These are phyloP conservation scores for Ehretia macrophylla DNA, from an alignment of 257 asterid genomes.

Conservation along the genomic window DNA sequence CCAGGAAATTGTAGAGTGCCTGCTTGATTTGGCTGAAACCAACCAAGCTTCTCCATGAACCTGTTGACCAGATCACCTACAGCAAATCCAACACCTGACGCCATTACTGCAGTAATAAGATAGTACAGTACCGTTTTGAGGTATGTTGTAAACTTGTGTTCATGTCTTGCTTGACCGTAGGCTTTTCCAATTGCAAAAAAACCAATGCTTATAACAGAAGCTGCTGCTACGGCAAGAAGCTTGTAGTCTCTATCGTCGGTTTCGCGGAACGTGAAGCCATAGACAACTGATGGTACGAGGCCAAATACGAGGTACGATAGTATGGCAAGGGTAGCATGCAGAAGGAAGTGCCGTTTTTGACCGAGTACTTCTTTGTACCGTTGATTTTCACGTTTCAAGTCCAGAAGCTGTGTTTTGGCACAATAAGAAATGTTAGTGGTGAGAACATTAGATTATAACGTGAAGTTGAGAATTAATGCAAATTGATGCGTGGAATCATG, in stretches of 20 bases:
- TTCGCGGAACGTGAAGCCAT: constrained; percentile 46
- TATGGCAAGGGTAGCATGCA: constrained; percentile 42
- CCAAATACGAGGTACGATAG: constrained; percentile 55
- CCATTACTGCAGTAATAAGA: constrained; percentile 27
- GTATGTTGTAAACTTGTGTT: constrained; percentile 20
- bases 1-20: constrained; percentile 5
- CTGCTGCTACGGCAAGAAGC: constrained; percentile 42
- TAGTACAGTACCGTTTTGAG: constrained; percentile 33
- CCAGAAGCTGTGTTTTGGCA: constrained; percentile 30
- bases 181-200: constrained; percentile 46
- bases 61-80: constrained; percentile 28
- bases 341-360: constrained; percentile 29
- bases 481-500: too few species aligned
- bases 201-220: constrained; percentile 30
- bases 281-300: constrained; percentile 39
- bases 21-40: constrained; percentile 32
- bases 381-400: constrained; percentile 34
- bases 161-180: constrained; percentile 12
- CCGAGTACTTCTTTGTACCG: constrained; percentile 46
- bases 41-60: constrained; percentile 31
- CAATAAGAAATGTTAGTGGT: not conserved
- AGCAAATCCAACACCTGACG: constrained; percentile 48
- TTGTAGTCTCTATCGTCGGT: constrained; percentile 38
- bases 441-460: not conserved
- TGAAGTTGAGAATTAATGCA: too few species aligned